These are phyloP conservation scores for Acorus calamus DNA, from an alignment of 106 monocot genomes.

Conservation along the genomic window DNA sequence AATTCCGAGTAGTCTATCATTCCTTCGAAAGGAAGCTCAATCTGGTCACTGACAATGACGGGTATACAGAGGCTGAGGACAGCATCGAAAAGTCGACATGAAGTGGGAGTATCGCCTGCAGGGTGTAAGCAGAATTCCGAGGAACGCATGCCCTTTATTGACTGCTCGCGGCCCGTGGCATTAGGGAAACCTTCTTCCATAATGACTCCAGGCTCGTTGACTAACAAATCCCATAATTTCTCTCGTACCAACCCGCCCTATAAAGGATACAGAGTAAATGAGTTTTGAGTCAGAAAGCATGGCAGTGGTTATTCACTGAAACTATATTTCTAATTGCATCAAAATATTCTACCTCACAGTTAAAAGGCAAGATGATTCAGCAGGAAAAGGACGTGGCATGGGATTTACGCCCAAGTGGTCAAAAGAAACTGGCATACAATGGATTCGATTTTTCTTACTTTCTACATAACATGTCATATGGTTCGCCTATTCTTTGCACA, in stretches of 20 bases:
- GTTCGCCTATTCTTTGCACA: too few relatives aligned
- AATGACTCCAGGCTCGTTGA: slow-evolving; percentile 53
- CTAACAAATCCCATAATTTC: slow-evolving; percentile 79
- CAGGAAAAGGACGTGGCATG: too few relatives aligned
- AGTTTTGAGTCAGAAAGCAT: too few relatives aligned
- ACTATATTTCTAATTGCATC: too few relatives aligned
- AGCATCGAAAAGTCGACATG: slow-evolving; percentile 93
- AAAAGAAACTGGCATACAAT: too few relatives aligned
- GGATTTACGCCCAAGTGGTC: too few relatives aligned
- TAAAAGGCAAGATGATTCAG: too few relatives aligned
- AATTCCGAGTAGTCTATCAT: slow-evolving; percentile 77
- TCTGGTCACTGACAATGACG: slow-evolving; percentile 69
- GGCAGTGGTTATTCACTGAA: too few relatives aligned
- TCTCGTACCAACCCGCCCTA: slow-evolving; percentile 85
- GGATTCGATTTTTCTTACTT: too few relatives aligned
- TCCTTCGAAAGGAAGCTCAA: slow-evolving; percentile 96
- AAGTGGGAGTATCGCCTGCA: slow-evolving; percentile 95
- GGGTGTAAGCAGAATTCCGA: slow-evolving; percentile 95
- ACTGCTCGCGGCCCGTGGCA: slow-evolving; percentile 86
- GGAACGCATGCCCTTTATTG: slow-evolving; percentile 80
- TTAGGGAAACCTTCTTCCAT: slow-evolving; percentile 98
- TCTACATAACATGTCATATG: too few relatives aligned
- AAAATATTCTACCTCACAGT: too few relatives aligned
- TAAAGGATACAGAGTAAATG: not conserved
- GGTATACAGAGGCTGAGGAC: slow-evolving; percentile 87